Conservation (phyloP, 1,284 basidiomycete genomes). For the Microbotryum violaceum region DNA sequence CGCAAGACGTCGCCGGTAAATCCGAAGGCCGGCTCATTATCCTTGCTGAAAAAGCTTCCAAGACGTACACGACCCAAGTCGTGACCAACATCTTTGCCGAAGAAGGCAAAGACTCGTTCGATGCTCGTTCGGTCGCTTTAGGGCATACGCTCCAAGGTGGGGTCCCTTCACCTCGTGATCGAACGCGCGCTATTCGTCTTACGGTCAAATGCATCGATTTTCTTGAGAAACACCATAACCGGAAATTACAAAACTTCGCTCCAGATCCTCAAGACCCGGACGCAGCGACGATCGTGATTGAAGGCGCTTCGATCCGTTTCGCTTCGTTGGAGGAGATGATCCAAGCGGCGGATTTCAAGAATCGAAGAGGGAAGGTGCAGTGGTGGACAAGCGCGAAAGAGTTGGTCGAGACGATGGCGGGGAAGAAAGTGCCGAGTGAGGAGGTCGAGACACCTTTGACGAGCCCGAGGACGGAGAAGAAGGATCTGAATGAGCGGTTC, state of each 20-base stretch:
- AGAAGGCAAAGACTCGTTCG: slow-evolving; percentile 85
- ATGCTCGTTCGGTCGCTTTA: slow-evolving; percentile 84
- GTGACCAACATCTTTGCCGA: slow-evolving; percentile 91
- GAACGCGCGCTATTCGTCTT: slow-evolving; percentile 79
- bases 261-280: slow-evolving; percentile 48
- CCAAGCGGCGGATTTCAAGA: slow-evolving; percentile 78
- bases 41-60: slow-evolving; percentile 74
- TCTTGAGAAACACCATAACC: slow-evolving; percentile 66
- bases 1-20: slow-evolving; percentile 77
- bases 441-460: too few species aligned
- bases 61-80: slow-evolving; percentile 83
- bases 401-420: slow-evolving; percentile 25
- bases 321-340: slow-evolving; percentile 78
- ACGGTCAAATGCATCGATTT: slow-evolving; percentile 90
- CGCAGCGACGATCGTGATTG: slow-evolving; percentile 82
- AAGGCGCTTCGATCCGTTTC: slow-evolving; percentile 69
- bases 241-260: slow-evolving; percentile 8
- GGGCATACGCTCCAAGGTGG: slow-evolving; percentile 96
- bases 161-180: slow-evolving; percentile 86
- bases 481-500: too few species aligned
- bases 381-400: slow-evolving; percentile 73
- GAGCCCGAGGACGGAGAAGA: too few species aligned
- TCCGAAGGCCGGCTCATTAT: slow-evolving; percentile 88
- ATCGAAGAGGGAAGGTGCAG: slow-evolving; percentile 66
- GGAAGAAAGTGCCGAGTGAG: background rate